Evolutionary conservation across 352 stramenopile species (phyloP).

Genomic region (Plasmopara halstedii): DNA sequence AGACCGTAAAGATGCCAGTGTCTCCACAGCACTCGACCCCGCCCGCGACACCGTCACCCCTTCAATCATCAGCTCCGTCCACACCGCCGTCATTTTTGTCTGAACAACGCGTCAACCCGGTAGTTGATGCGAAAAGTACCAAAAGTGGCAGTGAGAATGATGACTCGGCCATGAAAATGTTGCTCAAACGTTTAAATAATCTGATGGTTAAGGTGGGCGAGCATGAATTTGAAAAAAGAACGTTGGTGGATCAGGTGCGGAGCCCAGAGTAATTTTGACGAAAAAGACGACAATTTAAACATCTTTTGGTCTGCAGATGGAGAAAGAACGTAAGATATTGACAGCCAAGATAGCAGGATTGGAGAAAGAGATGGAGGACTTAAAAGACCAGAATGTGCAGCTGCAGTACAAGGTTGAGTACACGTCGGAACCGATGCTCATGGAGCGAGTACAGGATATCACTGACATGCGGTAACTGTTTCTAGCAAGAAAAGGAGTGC

Average conservation of each 20-base stretch:
- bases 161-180: constrained; percentile 59
- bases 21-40: constrained; percentile 25
- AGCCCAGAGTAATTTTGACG: background rate
- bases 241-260: constrained; percentile 55
- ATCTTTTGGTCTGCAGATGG: constrained; percentile 36
- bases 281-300: constrained; percentile 1
- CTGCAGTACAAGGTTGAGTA: constrained; percentile 82
- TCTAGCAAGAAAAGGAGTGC: background rate
- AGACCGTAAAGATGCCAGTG: constrained; percentile 2
- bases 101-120: background rate
- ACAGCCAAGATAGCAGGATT: constrained; percentile 29
- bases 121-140: constrained; percentile 4
- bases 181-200: constrained; percentile 70
- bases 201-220: constrained; percentile 81
- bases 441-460: constrained; percentile 70
- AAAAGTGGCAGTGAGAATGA: constrained; percentile 19
- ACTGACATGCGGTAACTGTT: constrained; percentile 58
- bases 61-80: constrained; percentile 7
- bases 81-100: constrained; percentile 13
- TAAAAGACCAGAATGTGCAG: constrained; percentile 78
- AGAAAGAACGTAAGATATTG: constrained; percentile 62
- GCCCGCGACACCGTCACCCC: constrained; percentile 11
- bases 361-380: constrained; percentile 54
- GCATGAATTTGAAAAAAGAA: constrained; percentile 85
- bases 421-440: constrained; percentile 72